Conservation (phyloP, 768 basidiomycete genomes). For the Tubosaeta sp. region DNA sequence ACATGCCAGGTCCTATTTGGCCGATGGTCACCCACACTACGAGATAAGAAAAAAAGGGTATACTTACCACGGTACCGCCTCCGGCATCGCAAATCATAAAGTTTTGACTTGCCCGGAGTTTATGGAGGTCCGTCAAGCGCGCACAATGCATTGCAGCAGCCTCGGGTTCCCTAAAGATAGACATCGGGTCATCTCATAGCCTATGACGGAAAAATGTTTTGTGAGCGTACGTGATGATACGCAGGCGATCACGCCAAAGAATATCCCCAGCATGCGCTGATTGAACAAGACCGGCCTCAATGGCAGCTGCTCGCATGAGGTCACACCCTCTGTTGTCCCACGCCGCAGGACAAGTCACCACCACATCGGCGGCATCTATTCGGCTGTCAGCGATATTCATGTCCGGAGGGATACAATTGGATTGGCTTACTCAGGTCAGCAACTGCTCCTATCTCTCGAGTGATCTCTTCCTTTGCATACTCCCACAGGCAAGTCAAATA, state of each 20-base stretch:
- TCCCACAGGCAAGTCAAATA: slow-evolving; percentile 83
- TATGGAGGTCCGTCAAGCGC: slow-evolving; percentile 74
- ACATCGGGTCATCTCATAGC: neutral
- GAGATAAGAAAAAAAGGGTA: neutral
- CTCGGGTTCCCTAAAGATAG: slow-evolving; percentile 54
- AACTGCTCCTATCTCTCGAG: slow-evolving; percentile 79
- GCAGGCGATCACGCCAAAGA: slow-evolving; percentile 75
- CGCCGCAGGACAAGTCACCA: slow-evolving; percentile 84
- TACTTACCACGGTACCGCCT: slow-evolving; percentile 67
- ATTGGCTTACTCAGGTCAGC: slow-evolving; percentile 69
- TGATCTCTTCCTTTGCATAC: slow-evolving; percentile 83
- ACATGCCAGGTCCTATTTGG: slow-evolving; percentile 41
- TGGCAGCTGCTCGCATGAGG: slow-evolving; percentile 82
- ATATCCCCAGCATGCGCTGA: slow-evolving; percentile 65
- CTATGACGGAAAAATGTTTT: slow-evolving; percentile 2
- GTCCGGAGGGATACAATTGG: neutral
- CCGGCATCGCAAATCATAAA: slow-evolving; percentile 93
- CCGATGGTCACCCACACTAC: slow-evolving; percentile 2
- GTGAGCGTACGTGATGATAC: slow-evolving; percentile 64
- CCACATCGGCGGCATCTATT: slow-evolving; percentile 77
- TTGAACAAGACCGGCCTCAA: slow-evolving; percentile 75
- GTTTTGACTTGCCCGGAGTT: slow-evolving; percentile 73
- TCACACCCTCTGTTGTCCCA: slow-evolving; percentile 87
- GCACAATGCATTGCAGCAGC: slow-evolving; percentile 92
- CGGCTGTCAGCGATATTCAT: neutral